Evolutionary conservation across 768 basidiomycete genomes (phyloP).

Genomic region (Suillus occidentalis): DNA sequence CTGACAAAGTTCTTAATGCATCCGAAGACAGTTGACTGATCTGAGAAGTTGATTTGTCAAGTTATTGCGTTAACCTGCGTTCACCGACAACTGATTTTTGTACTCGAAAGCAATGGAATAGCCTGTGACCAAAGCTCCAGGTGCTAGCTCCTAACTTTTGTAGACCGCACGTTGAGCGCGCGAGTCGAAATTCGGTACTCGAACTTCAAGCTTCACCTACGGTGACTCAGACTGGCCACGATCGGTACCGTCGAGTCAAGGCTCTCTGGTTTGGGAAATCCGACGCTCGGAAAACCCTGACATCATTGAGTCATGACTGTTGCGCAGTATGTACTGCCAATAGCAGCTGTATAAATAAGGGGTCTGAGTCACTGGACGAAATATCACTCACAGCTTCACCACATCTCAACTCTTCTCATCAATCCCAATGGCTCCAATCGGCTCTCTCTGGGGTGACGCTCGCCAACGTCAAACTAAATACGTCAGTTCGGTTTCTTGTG

Average conservation of each 20-base stretch:
- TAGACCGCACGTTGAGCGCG: background rate
- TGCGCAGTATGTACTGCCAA: background rate
- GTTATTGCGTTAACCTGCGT: background rate
- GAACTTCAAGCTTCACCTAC: background rate
- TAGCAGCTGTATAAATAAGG: background rate
- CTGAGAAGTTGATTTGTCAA: background rate
- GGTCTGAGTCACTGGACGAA: background rate
- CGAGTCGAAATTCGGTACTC: background rate
- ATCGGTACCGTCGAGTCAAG: background rate
- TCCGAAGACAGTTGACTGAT: background rate
- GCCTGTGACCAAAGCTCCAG: background rate
- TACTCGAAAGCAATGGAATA: background rate
- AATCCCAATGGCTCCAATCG: conserved; percentile 24
- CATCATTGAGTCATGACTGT: background rate
- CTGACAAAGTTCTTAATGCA: background rate
- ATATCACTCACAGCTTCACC: background rate
- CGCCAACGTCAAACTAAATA: conserved; percentile 29
- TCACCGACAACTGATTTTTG: background rate
- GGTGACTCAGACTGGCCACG: background rate
- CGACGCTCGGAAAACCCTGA: background rate
- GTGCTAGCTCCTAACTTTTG: background rate
- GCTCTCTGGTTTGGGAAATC: background rate
- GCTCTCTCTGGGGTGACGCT: conserved; percentile 27
- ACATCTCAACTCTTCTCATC: background rate
- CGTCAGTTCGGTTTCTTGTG: conserved; percentile 16